Evolutionary conservation across 2,329 filamentous ascomycete species (phyloP).

Genomic region (Pseudomassariella vexata): DNA sequence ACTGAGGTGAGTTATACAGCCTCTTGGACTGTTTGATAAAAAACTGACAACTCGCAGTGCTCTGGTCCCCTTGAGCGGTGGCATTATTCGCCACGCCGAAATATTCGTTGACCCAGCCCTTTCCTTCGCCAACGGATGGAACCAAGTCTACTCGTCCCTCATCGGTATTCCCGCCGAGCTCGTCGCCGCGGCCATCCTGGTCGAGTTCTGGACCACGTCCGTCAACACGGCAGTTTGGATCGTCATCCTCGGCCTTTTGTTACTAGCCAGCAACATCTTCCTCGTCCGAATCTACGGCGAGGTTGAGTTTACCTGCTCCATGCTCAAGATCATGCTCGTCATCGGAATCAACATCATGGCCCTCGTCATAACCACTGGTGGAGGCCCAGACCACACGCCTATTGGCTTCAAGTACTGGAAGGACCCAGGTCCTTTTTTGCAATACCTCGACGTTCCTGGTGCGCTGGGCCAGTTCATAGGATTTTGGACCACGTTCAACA

Average conservation of each 20-base stretch:
- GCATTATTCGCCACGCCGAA: conserved; percentile 27
- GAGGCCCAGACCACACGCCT: conserved; percentile 41
- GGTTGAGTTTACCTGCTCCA: conserved; percentile 6
- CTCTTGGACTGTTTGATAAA: too few species aligned
- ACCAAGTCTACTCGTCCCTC: conserved; percentile 23
- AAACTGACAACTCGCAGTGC: too few species aligned
- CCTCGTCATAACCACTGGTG: conserved; percentile 41
- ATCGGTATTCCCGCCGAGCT: conserved; percentile 24
- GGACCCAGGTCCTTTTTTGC: conserved; percentile 40
- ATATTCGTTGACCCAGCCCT: conserved; percentile 30
- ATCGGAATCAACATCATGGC: conserved; percentile 44
- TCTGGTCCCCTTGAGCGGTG: conserved; percentile 29
- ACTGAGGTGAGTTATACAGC: too few species aligned
- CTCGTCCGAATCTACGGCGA: conserved; percentile 5
- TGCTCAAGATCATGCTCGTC: conserved; percentile 25
- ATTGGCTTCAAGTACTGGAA: conserved; percentile 48
- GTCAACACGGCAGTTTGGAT: conserved; percentile 22
- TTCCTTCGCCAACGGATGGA: conserved; percentile 24
- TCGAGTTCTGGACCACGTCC: conserved; percentile 8
- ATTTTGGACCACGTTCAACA: conserved; percentile 28
- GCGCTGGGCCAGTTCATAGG: conserved; percentile 27
- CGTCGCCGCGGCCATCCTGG: conserved; percentile 19
- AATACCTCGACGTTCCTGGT: conserved; percentile 29
- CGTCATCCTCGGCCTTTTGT: conserved; percentile 1
- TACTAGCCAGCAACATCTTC: background rate